phyloP scores from a whole-genome alignment of 192 early-diverging fungal species.

The Linnemannia elongata region DNA sequence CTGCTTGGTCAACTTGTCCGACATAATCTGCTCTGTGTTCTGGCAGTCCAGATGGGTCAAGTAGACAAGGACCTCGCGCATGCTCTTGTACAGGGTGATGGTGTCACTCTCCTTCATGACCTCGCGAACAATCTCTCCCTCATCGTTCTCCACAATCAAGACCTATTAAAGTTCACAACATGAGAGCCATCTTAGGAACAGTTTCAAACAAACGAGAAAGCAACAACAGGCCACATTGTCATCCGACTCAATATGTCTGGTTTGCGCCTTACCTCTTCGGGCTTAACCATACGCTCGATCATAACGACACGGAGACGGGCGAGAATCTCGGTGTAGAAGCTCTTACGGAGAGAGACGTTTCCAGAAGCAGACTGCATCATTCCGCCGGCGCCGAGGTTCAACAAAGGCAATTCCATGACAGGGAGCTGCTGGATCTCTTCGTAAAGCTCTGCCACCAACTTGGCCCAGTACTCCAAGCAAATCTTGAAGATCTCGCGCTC shows the following conservation, averaged over 20 bases:
- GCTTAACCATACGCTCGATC: slow-evolving; percentile 99
- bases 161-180: slow-evolving; percentile 63
- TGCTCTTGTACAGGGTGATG: slow-evolving; percentile 97
- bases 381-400: slow-evolving; percentile 69
- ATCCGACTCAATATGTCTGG: background rate
- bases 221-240: background rate
- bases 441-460: slow-evolving; percentile 91
- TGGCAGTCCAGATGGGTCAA: slow-evolving; percentile 95
- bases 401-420: slow-evolving; percentile 63
- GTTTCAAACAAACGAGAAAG: background rate
- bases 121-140: slow-evolving; percentile 99
- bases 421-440: slow-evolving; percentile 83
- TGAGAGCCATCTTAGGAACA: background rate
- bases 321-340: slow-evolving; percentile 88
- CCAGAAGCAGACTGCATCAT: slow-evolving; percentile 58
- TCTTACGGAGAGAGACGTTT: slow-evolving; percentile 73
- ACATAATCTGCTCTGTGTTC: slow-evolving; percentile 97
- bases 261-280: slow-evolving; percentile 84
- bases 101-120: slow-evolving; percentile 98
- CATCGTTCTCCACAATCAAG: slow-evolving; percentile 98
- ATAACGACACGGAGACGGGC: slow-evolving; percentile 92
- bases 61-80: slow-evolving; percentile 97
- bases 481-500: slow-evolving; percentile 99
- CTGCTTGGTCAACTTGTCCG: slow-evolving; percentile 91
- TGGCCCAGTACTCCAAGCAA: slow-evolving; percentile 97